Evolutionary conservation across 768 basidiomycete genomes (phyloP).

Genomic region (Suillus bovinus): DNA sequence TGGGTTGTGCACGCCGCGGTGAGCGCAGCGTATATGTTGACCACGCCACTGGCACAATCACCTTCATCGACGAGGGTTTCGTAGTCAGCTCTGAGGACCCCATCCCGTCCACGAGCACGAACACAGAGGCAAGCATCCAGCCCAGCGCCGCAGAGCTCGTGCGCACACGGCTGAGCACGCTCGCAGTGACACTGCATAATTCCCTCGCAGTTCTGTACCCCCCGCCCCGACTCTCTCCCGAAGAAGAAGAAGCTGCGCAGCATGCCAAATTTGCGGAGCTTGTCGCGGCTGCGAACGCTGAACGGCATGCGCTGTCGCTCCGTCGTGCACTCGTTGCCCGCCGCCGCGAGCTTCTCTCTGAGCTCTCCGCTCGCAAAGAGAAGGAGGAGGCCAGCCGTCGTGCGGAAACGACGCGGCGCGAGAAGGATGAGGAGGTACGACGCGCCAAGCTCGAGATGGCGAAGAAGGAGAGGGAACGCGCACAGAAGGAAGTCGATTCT

Average conservation of each 20-base stretch:
- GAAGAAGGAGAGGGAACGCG: conserved; percentile 74
- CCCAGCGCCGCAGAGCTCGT: conserved; percentile 72
- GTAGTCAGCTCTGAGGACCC: conserved; percentile 38
- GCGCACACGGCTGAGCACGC: conserved; percentile 72
- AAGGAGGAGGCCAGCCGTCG: conserved; percentile 83
- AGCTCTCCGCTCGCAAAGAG: conserved; percentile 82
- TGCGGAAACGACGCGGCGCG: conserved; percentile 64
- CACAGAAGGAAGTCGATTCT: conserved; percentile 64
- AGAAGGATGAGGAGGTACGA: conserved; percentile 69
- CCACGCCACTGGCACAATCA: conserved; percentile 82
- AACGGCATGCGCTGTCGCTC: conserved; percentile 75
- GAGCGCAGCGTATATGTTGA: conserved; percentile 87
- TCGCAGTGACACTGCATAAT: conserved; percentile 73
- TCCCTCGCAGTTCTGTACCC: conserved; percentile 61
- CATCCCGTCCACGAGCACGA: conserved; percentile 20
- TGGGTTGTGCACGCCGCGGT: conserved; percentile 86
- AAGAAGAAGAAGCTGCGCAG: conserved; percentile 51
- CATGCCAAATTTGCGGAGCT: conserved; percentile 58
- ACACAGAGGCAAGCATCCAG: conserved; percentile 58
- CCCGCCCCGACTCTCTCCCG: conserved; percentile 36
- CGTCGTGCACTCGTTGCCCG: conserved; percentile 82
- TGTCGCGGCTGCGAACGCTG: conserved; percentile 64
- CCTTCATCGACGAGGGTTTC: conserved; percentile 81
- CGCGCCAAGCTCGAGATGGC: conserved; percentile 60
- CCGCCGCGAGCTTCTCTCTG: conserved; percentile 81